These are phyloP conservation scores for Phytophthora citricola DNA, from an alignment of 352 stramenopile species.

Conservation along the genomic window DNA sequence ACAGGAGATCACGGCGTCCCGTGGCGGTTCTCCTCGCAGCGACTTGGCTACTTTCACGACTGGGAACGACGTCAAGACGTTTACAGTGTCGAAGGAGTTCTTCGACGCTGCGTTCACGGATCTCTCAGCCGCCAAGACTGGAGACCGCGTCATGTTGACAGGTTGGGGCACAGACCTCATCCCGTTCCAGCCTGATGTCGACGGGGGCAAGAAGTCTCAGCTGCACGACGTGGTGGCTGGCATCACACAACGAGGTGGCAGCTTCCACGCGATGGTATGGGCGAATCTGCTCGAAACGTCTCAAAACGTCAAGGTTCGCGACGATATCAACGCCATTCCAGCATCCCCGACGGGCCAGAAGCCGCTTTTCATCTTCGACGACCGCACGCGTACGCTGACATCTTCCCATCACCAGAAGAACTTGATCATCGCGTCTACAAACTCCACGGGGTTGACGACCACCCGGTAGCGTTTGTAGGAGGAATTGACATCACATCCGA, in stretches of 20 bases:
- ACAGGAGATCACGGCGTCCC: constrained; percentile 53
- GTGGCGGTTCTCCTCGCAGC: constrained; percentile 48
- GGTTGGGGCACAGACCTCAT: constrained; percentile 63
- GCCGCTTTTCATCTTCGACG: constrained; percentile 56
- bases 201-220: constrained; percentile 33
- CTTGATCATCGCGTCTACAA: constrained; percentile 33
- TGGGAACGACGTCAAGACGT: constrained; percentile 54
- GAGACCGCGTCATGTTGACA: constrained; percentile 46
- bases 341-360: constrained; percentile 18
- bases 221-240: constrained; percentile 44
- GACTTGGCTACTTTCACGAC: constrained; percentile 40
- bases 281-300: constrained; percentile 29
- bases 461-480: constrained; percentile 54
- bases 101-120: constrained; percentile 55
- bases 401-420: constrained; percentile 67
- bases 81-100: constrained; percentile 47
- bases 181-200: constrained; percentile 38
- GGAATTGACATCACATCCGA: constrained; percentile 58
- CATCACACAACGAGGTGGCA: constrained; percentile 36
- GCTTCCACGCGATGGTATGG: constrained; percentile 7
- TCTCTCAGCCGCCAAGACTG: constrained; percentile 28
- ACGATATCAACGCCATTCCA: constrained; percentile 46
- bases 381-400: constrained; percentile 36
- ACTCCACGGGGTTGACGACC: constrained; percentile 3
- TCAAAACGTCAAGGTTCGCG: constrained; percentile 47